Evolutionary conservation across 2,329 filamentous ascomycete species (phyloP), one percentile per base, ranked within the genome.

Genomic region (Ophiocordyceps camponoti-leonardi): DNA sequence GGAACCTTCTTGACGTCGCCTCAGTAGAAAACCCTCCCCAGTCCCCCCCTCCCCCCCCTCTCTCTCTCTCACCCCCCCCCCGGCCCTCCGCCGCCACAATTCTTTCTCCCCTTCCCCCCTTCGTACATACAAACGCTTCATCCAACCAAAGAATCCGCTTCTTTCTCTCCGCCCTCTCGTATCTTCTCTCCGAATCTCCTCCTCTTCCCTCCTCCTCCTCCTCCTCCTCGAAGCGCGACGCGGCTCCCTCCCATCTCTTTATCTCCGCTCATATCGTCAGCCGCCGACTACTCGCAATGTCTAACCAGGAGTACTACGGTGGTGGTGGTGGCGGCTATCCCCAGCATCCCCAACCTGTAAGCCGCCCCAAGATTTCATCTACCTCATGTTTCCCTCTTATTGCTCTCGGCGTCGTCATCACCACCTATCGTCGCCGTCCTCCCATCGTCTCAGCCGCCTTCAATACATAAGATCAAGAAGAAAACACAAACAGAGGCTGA

Each of bases 271-370:
- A 39, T 39, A 18, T 39, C n/a, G n/a, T 18, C 35, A 10, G 18
- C 18, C 35, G n/a, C 18, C 35, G 6, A 4, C n/a, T 19, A 22
- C 26, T 35, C 49, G 53, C 37, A 48, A 67, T 67, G 64, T 61
- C 64, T 44, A 62, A 56, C 53, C 57, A 66, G 49, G 64, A 67
- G 31, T 67, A 67, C 57, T 67, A 67, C 54, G 53, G 60, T 48
- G 55, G 57, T 44, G 58, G 35, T 44, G 49, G 43, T 6, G 45
- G 56, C 22, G 53, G 52, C 48, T 49, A 55, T 42, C 63, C 64
- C 40, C 62, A 65, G 46, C 59, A 65, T 19, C 64, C 64, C 18
- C 64, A 63, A 48, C 50, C 59, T 33, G 64, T 67, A 60, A 58
- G 64, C 39, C 41, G 28, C 8, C 35, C 30, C 13, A n/a, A 20